Evolutionary conservation across 805 yeast genomes (phyloP).

Genomic region (Priceomyces medius): DNA sequence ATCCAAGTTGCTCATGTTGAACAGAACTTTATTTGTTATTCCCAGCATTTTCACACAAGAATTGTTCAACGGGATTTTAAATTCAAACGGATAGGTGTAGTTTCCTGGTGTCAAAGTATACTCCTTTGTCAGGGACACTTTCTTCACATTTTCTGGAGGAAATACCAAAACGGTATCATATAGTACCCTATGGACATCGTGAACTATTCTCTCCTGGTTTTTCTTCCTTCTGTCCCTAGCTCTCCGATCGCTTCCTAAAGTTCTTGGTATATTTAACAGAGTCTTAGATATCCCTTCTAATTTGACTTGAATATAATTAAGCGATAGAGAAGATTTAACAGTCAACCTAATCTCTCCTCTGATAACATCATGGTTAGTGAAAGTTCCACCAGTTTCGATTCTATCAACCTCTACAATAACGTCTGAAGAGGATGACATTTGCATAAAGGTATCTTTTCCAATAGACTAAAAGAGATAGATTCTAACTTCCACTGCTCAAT

Average conservation of each 20-base stretch:
- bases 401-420: constrained; percentile 37
- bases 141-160: constrained; percentile 50
- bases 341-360: constrained; percentile 40
- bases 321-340: constrained; percentile 40
- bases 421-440: constrained; percentile 12
- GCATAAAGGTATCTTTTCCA: constrained; percentile 1
- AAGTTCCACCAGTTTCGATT: constrained; percentile 35
- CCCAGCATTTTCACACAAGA: constrained; percentile 40
- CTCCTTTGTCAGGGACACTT: constrained; percentile 42
- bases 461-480: neutral
- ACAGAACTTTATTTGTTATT: constrained; percentile 31
- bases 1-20: constrained; percentile 28
- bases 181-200: constrained; percentile 46
- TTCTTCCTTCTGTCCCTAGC: constrained; percentile 4
- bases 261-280: constrained; percentile 28
- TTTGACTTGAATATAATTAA: constrained; percentile 51
- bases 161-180: constrained; percentile 51
- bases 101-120: constrained; percentile 51
- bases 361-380: constrained; percentile 47
- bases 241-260: constrained; percentile 6
- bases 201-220: constrained; percentile 18
- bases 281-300: constrained; percentile 49
- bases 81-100: constrained; percentile 50
- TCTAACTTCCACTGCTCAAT: too few species aligned
- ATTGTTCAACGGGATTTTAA: constrained; percentile 42